A percentile compares a stretch with the other conserved stretches of the same genome.
These are phyloP conservation scores for Hsuehochloa calcarea DNA, from an alignment of 176 grass and related monocot genomes.

Conservation along the genomic window DNA sequence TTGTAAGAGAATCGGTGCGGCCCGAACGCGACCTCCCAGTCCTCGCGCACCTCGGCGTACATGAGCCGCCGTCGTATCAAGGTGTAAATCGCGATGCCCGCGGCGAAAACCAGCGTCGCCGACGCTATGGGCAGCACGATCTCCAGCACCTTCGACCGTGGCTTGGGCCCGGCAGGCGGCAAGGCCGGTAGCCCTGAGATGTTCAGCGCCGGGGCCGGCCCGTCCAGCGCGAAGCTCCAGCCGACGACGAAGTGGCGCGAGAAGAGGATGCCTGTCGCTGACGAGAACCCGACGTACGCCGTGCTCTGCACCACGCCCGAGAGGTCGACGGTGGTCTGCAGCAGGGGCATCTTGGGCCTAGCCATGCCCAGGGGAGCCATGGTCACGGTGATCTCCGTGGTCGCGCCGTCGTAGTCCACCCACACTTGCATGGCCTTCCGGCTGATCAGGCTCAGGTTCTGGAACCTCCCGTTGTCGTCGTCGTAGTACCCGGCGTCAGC, in stretches of 20 bases:
- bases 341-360: constrained; percentile 40
- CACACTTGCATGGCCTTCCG: constrained; percentile 53
- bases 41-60: constrained; percentile 22
- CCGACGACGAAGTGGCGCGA: constrained; percentile 65
- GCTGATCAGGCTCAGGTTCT: constrained; percentile 38
- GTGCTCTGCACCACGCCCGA: constrained; percentile 11
- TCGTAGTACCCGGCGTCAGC: constrained; percentile 37
- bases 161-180: constrained; percentile 2
- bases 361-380: constrained; percentile 29
- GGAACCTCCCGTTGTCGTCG: constrained; percentile 28
- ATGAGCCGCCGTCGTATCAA: constrained; percentile 14
- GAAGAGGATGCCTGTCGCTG: constrained; percentile 51
- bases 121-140: not conserved
- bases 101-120: not conserved
- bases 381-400: constrained; percentile 32
- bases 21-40: constrained; percentile 37
- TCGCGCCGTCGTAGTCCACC: constrained; percentile 39
- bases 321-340: constrained; percentile 28
- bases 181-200: constrained; percentile 32
- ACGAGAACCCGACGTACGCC: constrained; percentile 62
- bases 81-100: not conserved
- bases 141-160: not conserved
- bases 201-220: constrained; percentile 42
- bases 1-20: constrained; percentile 31
- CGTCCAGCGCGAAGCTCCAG: constrained; percentile 69